Base-by-base conservation (phyloP, 2,329 filamentous ascomycete species). In the Colletotrichum tanaceti region DNA sequence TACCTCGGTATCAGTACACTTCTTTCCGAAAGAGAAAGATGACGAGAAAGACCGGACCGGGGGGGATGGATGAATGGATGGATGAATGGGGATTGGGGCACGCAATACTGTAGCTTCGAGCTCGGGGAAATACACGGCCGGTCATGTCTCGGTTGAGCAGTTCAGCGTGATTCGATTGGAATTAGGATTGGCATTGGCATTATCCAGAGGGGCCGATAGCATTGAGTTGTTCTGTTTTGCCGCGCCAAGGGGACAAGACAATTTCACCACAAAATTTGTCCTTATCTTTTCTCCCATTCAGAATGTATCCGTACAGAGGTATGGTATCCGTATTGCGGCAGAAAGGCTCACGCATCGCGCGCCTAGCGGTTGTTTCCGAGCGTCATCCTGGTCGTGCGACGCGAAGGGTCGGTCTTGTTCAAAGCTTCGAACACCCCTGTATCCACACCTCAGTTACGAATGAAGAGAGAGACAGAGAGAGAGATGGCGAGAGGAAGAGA, bases 331-430 rank as follows among this genome's bases (percentile, higher is more conserved):
- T 32, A 32, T 32, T 9, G 14, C 39, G 43, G 13, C 47, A 54
- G 52, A n/a, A 39, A 44, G 28, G 54, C 59, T 59, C 65, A 65
- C 61, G 65, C 61, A 68, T 68, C 64, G 65, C 61, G 54, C 47
- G 65, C 65, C 65, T 65, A 68, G 65, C 61, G 65, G 61, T 65
- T 68, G 65, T 68, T 68, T 68, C 65, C 65, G 47, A 65, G 41
- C 14, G 5, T 20, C 54, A 68, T 68, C 65, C 65, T 44, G 58
- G 65, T 68, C 65, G 61, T 68, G 54, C 61, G 61, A 68, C 61
- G 65, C 65, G 65, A 68, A 32, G 65, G 41, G 54, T 59, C 65
- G 65, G 65, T 55, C 65, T 65, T 68, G 61, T 59, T 41, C 65
- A 68, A 68, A 68, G 65, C 65, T 68, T 68, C 65, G 5, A 59